Conservation (phyloP, 495 filamentous ascomycete species). For the Viridothelium virens region DNA sequence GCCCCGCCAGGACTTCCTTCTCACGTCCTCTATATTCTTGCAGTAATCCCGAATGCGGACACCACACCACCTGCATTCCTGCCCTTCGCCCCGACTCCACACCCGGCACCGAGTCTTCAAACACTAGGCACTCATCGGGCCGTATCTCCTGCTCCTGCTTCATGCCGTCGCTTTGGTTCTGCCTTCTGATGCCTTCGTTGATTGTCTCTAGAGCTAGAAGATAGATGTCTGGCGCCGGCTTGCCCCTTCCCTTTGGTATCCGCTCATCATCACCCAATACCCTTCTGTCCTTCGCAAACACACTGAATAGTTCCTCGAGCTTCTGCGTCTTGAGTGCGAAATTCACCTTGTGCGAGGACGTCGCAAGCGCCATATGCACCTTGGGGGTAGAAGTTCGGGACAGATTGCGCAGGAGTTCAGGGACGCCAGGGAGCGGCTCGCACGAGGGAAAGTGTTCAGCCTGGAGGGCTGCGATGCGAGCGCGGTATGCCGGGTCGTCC, state of each 20-base stretch:
- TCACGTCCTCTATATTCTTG: constrained; percentile 68
- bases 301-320: constrained; percentile 60
- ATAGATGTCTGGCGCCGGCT: constrained; percentile 94
- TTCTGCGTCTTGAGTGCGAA: constrained; percentile 75
- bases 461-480: constrained; percentile 55
- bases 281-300: constrained; percentile 58
- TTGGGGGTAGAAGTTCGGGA: constrained; percentile 39
- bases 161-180: constrained; percentile 27
- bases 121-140: constrained; percentile 88
- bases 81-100: constrained; percentile 86
- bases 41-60: constrained; percentile 73
- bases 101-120: constrained; percentile 89
- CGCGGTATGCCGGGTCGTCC: constrained; percentile 52
- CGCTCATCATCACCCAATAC: constrained; percentile 83
- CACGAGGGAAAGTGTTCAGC: constrained; percentile 60
- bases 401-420: constrained; percentile 53
- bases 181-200: constrained; percentile 55
- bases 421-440: constrained; percentile 71
- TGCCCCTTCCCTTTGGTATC: constrained; percentile 72
- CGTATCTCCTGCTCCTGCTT: constrained; percentile 53
- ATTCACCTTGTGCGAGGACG: constrained; percentile 61
- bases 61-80: constrained; percentile 93
- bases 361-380: constrained; percentile 80
- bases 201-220: constrained; percentile 76
- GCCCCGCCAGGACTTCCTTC: constrained; percentile 73